Conservation (phyloP, 345 rosid species). For the Pelargonium nanum region DNA sequence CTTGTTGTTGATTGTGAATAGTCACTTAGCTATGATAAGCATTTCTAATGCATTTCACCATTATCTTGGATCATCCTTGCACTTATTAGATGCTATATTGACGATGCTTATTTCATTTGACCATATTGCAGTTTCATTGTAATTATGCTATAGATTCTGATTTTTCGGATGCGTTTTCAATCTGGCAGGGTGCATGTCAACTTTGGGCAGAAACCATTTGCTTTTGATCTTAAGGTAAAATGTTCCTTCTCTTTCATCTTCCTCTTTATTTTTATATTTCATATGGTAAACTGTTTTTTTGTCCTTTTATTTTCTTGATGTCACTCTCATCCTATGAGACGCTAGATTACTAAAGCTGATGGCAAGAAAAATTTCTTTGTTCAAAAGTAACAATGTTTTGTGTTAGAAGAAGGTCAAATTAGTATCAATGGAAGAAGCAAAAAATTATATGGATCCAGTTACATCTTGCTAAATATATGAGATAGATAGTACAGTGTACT, state of each 20-base stretch:
- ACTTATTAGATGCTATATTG: too few species aligned
- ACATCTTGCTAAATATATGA: background rate
- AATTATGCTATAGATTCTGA: too few species aligned
- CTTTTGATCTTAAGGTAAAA: slow-evolving; percentile 73
- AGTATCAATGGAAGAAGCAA: background rate
- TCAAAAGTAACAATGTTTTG: background rate
- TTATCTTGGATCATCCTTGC: too few species aligned
- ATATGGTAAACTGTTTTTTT: background rate
- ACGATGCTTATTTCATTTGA: too few species aligned
- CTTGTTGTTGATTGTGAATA: too few species aligned
- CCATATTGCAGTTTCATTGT: too few species aligned
- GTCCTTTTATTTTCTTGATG: too few species aligned
- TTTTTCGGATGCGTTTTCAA: too few species aligned
- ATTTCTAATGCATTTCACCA: too few species aligned
- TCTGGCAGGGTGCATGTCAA: slow-evolving; percentile 75
- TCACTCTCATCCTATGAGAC: too few species aligned
- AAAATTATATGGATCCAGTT: background rate
- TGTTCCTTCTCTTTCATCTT: background rate
- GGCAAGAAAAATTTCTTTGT: background rate
- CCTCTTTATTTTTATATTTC: background rate
- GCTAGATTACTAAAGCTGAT: background rate
- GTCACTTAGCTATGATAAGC: too few species aligned
- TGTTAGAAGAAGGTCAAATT: background rate
- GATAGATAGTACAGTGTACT: too few species aligned
- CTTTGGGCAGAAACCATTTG: slow-evolving; percentile 72